Percentiles rank a stretch among this genome's conserved stretches.
Conservation (phyloP, 139 green algal species). For the Spirogloea muscicola region DNA sequence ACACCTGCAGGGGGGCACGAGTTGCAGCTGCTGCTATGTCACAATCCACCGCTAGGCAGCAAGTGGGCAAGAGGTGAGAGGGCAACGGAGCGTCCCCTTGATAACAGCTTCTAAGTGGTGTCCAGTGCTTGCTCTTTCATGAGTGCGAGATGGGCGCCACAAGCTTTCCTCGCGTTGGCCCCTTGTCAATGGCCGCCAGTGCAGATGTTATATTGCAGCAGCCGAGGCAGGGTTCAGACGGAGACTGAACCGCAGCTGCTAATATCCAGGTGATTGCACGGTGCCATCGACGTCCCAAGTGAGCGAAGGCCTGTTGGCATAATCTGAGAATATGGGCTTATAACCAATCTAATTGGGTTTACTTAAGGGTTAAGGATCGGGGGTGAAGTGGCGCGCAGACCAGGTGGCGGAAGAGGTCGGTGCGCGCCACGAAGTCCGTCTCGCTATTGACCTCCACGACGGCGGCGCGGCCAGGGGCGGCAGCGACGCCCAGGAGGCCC, state of each 20-base stretch:
- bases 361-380: slow-evolving; percentile 12
- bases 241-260: no score
- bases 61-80: not conserved
- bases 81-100: no score
- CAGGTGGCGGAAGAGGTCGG: slow-evolving; percentile 71
- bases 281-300: not conserved
- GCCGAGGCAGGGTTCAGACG: not conserved
- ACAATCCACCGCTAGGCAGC: not conserved
- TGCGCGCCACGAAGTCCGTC: slow-evolving; percentile 90
- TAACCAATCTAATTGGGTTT: not conserved
- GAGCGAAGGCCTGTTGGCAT: not conserved
- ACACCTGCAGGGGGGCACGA: slow-evolving; percentile 4
- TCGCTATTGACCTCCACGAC: slow-evolving; percentile 87
- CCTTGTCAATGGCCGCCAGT: no score
- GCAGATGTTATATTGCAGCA: not conserved
- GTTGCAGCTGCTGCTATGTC: not conserved
- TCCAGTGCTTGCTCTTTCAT: no score
- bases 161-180: no score
- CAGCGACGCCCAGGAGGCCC: slow-evolving; percentile 73
- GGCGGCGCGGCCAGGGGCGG: slow-evolving; percentile 53
- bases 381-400: no score
- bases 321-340: not conserved
- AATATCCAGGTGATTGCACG: no score
- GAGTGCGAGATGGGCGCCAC: no score
- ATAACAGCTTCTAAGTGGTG: no score